Percentiles rank a stretch among this genome's conserved stretches.
These are phyloP conservation scores for Yamadazyma akitaensis DNA, from an alignment of 805 yeast genomes.

Conservation along the genomic window DNA sequence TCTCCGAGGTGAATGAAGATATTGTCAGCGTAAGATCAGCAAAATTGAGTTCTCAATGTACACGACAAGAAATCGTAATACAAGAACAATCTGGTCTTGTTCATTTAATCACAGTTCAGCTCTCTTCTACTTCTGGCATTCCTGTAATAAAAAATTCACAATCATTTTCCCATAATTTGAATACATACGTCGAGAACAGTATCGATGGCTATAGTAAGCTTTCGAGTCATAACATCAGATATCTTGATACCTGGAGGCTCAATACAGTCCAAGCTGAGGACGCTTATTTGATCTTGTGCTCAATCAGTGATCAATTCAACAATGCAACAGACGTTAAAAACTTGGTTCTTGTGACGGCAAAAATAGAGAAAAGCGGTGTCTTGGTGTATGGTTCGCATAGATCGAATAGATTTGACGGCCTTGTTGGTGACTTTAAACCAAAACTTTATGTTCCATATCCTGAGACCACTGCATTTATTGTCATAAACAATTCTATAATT, in stretches of 20 bases:
- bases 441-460: slow-evolving; percentile 56
- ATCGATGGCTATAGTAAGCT: slow-evolving; percentile 44
- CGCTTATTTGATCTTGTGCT: slow-evolving; percentile 41
- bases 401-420: slow-evolving; percentile 42
- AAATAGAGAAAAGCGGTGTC: slow-evolving; percentile 49
- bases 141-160: slow-evolving; percentile 24
- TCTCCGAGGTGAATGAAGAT: slow-evolving; percentile 32
- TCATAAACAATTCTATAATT: slow-evolving; percentile 58
- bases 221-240: slow-evolving; percentile 46
- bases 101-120: slow-evolving; percentile 25
- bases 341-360: slow-evolving; percentile 52
- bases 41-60: slow-evolving; percentile 47
- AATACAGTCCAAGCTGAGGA: slow-evolving; percentile 17
- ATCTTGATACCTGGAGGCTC: slow-evolving; percentile 60
- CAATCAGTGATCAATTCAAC: slow-evolving; percentile 16
- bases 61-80: slow-evolving; percentile 38
- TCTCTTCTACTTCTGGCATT: slow-evolving; percentile 25
- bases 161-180: slow-evolving; percentile 32
- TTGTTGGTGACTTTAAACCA: slow-evolving; percentile 30
- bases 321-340: slow-evolving; percentile 19
- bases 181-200: slow-evolving; percentile 25
- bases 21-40: slow-evolving; percentile 61
- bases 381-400: slow-evolving; percentile 63
- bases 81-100: slow-evolving; percentile 47
- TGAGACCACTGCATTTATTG: slow-evolving; percentile 56